These are phyloP conservation scores for Ophiostoma triangulosporum DNA, from an alignment of 2,329 filamentous ascomycete genomes.

Conservation along the genomic window DNA sequence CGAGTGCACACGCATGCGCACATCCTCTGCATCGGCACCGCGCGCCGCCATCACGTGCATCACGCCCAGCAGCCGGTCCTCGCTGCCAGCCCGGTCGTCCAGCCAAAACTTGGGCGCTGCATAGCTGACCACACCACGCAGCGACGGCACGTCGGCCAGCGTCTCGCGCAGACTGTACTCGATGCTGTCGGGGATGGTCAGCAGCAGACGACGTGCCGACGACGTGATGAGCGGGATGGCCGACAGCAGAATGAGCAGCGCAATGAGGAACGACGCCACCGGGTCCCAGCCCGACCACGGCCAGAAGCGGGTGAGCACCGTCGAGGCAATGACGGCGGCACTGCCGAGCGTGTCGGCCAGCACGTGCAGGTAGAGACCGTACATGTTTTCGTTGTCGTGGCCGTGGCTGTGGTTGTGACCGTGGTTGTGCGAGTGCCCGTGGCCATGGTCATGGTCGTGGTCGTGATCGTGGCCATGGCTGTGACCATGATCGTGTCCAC, in stretches of 20 bases:
- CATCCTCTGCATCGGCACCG: conserved; percentile 65
- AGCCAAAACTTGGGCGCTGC: conserved; percentile 86
- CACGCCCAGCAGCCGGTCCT: conserved; percentile 57
- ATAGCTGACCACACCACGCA: conserved; percentile 77
- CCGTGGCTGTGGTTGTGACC: conserved; percentile 29
- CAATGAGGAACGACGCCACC: conserved; percentile 84
- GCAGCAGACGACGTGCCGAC: conserved; percentile 67
- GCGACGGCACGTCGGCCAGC: conserved; percentile 65
- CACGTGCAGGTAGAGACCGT: conserved; percentile 92
- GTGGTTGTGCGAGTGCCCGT: conserved; percentile 22
- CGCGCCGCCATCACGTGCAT: conserved; percentile 73
- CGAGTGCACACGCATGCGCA: conserved; percentile 59
- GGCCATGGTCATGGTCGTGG: conserved; percentile 19
- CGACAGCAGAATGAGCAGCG: conserved; percentile 82
- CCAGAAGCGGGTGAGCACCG: conserved; percentile 70
- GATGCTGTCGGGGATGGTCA: conserved; percentile 70
- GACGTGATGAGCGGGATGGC: conserved; percentile 78
- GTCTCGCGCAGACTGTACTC: conserved; percentile 84
- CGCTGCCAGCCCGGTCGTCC: conserved; percentile 51
- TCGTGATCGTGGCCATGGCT: conserved; percentile 24
- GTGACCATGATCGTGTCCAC: conserved; percentile 18
- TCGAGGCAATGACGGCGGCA: conserved; percentile 86
- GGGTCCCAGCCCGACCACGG: conserved; percentile 94
- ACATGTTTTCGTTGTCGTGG: conserved; percentile 95
- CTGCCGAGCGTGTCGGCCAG: conserved; percentile 90